A percentile compares a stretch with the other conserved stretches of the same genome.
Evolutionary conservation across 495 filamentous ascomycete species (phyloP).

Genomic region (Podospora australis): DNA sequence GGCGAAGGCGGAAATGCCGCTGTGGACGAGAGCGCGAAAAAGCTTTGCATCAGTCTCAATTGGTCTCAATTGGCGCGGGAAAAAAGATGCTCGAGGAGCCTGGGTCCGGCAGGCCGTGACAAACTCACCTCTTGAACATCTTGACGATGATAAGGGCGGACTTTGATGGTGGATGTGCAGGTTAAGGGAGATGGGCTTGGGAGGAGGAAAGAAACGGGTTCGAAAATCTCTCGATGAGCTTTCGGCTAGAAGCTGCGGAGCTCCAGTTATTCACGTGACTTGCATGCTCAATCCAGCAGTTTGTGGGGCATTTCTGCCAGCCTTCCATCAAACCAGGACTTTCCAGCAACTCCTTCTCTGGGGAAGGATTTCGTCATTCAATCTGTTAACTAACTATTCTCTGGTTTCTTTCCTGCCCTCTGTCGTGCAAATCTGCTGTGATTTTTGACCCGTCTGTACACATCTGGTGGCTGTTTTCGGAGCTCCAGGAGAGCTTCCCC

Average conservation of each 20-base stretch:
- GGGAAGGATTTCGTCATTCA: too few species aligned
- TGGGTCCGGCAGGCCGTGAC: constrained; percentile 1
- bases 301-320: too few species aligned
- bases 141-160: constrained; percentile 52
- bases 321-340: too few species aligned
- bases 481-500: too few species aligned
- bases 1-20: constrained; percentile 76
- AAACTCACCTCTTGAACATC: constrained; percentile 84
- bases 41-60: constrained; percentile 37
- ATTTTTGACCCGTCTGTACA: too few species aligned
- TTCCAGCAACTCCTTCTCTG: too few species aligned
- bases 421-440: too few species aligned
- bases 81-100: constrained; percentile 10
- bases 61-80: constrained; percentile 34
- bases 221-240: constrained; percentile 36
- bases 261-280: constrained; percentile 28
- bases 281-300: too few species aligned
- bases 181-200: constrained; percentile 30
- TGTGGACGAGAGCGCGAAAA: constrained; percentile 34
- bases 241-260: constrained; percentile 34
- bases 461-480: too few species aligned
- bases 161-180: constrained; percentile 33
- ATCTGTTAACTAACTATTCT: too few species aligned
- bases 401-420: too few species aligned
- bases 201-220: constrained; percentile 32